Evolutionary conservation across 1,139 yeast genomes (phyloP).

Genomic region (Lodderomyces margitis): DNA sequence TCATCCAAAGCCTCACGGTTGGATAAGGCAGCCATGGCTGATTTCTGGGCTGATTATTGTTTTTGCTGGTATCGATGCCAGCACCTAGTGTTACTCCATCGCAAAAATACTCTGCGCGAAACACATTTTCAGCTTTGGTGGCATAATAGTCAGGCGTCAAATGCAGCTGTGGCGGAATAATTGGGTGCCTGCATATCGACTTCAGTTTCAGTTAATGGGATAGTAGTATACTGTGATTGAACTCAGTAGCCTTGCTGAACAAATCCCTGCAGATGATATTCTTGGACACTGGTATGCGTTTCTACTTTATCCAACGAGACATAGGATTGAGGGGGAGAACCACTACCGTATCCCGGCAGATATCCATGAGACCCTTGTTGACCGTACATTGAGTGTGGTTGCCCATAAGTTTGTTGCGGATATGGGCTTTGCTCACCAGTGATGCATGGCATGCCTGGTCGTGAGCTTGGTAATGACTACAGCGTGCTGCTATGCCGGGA

Average conservation of each 20-base stretch:
- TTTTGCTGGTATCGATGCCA: slow-evolving; percentile 31
- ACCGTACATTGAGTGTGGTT: neutral
- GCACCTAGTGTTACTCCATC: slow-evolving; percentile 31
- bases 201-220: slow-evolving; percentile 5
- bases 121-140: neutral
- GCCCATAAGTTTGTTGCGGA: neutral
- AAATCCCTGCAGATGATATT: neutral
- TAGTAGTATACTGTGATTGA: slow-evolving; percentile 5
- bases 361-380: neutral
- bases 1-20: slow-evolving; percentile 19
- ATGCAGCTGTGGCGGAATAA: slow-evolving; percentile 24
- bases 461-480: neutral
- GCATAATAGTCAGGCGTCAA: slow-evolving; percentile 22
- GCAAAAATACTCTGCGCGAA: neutral
- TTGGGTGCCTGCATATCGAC: slow-evolving; percentile 26
- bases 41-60: slow-evolving; percentile 30
- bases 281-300: neutral
- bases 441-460: neutral
- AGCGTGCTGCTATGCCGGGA: neutral
- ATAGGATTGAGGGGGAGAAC: neutral
- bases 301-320: slow-evolving; percentile 3
- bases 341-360: neutral
- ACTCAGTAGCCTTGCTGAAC: neutral
- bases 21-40: slow-evolving; percentile 30
- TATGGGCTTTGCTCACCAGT: neutral